These are phyloP conservation scores for Barbatosphaeria neglecta DNA, from an alignment of 495 filamentous ascomycete genomes.

Conservation along the genomic window DNA sequence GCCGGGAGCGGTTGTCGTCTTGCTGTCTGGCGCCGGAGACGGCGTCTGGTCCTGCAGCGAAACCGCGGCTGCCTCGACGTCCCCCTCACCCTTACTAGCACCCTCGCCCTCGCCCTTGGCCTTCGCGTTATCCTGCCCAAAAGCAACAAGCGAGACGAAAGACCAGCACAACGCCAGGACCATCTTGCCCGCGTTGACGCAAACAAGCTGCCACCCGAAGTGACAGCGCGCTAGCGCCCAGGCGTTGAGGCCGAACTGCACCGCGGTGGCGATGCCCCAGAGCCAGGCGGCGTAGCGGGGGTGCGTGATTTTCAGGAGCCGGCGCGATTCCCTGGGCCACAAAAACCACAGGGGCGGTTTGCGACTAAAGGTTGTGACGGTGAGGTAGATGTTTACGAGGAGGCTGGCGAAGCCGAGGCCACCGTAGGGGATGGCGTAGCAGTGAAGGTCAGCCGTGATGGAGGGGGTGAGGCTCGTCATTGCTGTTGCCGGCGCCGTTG, in stretches of 20 bases:
- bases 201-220: neutral
- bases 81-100: no score
- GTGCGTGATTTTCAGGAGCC: neutral
- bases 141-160: neutral
- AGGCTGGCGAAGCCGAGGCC: neutral
- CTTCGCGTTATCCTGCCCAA: neutral
- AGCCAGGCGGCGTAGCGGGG: neutral
- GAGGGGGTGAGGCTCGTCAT: no score
- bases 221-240: neutral
- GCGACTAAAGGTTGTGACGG: neutral
- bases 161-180: neutral
- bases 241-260: neutral
- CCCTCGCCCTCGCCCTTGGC: neutral
- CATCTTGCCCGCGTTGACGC: neutral
- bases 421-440: neutral
- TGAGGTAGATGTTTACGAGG: neutral
- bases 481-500: no score
- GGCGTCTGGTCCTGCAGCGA: no score
- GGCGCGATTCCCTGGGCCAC: no score
- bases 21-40: neutral
- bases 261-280: neutral
- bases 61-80: no score
- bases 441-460: neutral
- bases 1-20: neutral
- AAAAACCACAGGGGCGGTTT: neutral